phyloP scores from a whole-genome alignment of 768 basidiomycete species.

The Phlebiopsis flavidoalba region DNA sequence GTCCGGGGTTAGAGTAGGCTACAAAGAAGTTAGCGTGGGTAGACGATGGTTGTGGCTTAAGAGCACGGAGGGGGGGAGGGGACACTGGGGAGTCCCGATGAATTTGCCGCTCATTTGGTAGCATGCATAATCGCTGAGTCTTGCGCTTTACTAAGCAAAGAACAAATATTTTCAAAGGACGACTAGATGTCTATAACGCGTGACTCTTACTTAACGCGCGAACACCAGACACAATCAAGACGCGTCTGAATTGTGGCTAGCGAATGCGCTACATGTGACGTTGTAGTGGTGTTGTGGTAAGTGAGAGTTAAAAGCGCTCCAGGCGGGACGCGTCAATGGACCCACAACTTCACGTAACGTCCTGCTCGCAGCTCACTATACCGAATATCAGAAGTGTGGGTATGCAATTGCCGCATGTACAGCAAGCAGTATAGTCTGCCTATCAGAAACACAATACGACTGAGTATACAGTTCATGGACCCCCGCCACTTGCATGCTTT shows the following conservation, averaged over 20 bases:
- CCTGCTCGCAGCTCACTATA: neutral
- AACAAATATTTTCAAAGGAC: too few species aligned
- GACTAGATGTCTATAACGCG: constrained; percentile 5
- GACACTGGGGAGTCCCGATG: neutral
- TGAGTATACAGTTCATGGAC: too few species aligned
- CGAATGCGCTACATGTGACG: constrained; percentile 11
- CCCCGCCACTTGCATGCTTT: too few species aligned
- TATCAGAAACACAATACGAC: too few species aligned
- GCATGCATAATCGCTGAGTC: neutral
- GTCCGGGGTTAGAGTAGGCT: constrained; percentile 6
- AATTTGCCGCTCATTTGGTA: neutral
- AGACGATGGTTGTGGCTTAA: neutral
- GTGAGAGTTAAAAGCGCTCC: neutral
- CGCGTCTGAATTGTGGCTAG: constrained; percentile 16
- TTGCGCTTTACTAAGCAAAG: too few species aligned
- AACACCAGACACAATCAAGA: neutral
- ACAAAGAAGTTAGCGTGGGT: neutral
- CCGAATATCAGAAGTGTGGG: neutral
- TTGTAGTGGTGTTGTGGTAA: neutral
- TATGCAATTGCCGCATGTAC: neutral
- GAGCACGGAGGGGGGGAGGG: too few species aligned
- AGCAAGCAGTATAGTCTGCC: too few species aligned
- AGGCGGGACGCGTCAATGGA: neutral
- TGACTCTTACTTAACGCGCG: constrained; percentile 9
- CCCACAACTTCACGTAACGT: too few species aligned